Base-by-base conservation (phyloP, 495 filamentous ascomycete genomes). In the Lichenothelia convexa region DNA sequence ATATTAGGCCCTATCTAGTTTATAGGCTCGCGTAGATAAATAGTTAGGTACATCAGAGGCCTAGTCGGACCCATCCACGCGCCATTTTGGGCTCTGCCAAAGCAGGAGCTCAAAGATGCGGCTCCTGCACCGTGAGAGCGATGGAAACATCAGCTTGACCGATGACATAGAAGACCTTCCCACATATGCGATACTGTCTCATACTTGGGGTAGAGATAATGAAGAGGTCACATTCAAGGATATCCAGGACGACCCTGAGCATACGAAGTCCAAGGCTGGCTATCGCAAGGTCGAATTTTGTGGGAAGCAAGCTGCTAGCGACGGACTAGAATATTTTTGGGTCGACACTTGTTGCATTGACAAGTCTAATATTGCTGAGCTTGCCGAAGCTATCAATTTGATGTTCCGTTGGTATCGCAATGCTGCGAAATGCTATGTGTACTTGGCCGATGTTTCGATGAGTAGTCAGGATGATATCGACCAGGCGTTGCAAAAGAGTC, bases 171-270 rank as follows among this genome's bases (percentile, higher is more conserved):
- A 27, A 13, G 24, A 2, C 1, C 17, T 34, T 7, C 36, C 36
- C 12, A 8, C 15, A 4, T 47, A 47, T 35, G 41, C 31, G n/a
- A 47, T 45, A 18, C 38, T 47, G 11, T 41, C 36, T 3, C 45
- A 47, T 24, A 34, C 36, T 0, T 47, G 45, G 45, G 5, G n/a
- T 15, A n/a, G 16, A 6, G 36, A 36, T 23, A 40, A 46, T 30
- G 36, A 36, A 18, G 44, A 46, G 27, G 24, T 36, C 23, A 39
- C n/a, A 9, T 46, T 35, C 30, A 40, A 46, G 18, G 35, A 43
- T 4, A 31, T 27, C 7, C 11, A 15, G 13, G 36, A 41, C 12
- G 34, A 32, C 13, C 7, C 24, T 8, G 8, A 13, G 8, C 7
- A 27, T 13, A 8, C 13, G 7, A 27, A 7, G 7, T 13, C 7